A percentile compares a stretch with the other conserved stretches of the same genome.
Conservation (phyloP, 495 filamentous ascomycete species). For the Acidomyces sp. region DNA sequence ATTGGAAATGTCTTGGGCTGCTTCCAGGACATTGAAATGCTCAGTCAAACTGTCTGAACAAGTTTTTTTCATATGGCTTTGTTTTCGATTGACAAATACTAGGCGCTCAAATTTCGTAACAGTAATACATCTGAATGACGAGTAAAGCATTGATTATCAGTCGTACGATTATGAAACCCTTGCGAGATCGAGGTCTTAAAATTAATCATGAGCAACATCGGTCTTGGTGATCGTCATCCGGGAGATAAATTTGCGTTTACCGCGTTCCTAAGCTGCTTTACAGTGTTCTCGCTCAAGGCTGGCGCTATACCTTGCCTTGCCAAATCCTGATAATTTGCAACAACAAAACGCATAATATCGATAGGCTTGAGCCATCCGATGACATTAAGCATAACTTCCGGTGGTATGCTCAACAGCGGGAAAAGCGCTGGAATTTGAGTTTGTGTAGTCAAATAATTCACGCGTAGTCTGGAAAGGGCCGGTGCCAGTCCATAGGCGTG, state of each 20-base stretch:
- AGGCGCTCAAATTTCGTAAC: no score
- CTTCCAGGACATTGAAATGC: no score
- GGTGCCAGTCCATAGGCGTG: constrained; percentile 21
- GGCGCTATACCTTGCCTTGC: constrained; percentile 19
- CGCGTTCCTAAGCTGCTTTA: constrained; percentile 6
- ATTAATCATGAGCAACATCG: no score
- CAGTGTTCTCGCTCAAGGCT: constrained; percentile 9
- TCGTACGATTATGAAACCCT: no score
- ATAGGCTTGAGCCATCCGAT: constrained; percentile 12
- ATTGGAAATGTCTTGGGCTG: no score
- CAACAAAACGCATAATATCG: constrained; percentile 21
- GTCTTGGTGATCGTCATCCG: no score
- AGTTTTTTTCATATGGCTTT: no score
- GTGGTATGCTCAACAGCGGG: constrained; percentile 11
- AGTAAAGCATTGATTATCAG: no score
- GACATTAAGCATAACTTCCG: constrained; percentile 20
- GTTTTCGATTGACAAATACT: no score
- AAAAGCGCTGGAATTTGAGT: constrained; percentile 12
- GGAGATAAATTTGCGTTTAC: neutral
- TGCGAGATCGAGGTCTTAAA: no score
- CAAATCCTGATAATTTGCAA: constrained; percentile 23
- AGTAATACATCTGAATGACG: no score
- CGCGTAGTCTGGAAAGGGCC: constrained; percentile 6
- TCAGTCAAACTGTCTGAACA: no score
- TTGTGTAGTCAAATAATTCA: constrained; percentile 11